Conservation (phyloP, 164 flowering plant species). For the Platanus orientalis region DNA sequence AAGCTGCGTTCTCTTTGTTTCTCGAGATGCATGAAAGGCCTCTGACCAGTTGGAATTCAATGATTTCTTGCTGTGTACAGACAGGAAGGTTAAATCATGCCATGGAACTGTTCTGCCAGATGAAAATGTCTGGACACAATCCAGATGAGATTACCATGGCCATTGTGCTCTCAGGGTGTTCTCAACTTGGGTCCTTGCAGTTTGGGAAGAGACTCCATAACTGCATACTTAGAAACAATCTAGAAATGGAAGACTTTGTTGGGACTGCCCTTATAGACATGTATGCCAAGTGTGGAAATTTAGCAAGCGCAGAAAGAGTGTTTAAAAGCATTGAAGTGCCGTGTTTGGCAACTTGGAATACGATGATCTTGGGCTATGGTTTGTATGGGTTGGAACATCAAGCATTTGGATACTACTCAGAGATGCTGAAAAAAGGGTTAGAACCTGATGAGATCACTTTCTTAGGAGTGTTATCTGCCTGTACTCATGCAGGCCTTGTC, state of each 20-base stretch:
- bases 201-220: conserved; percentile 35
- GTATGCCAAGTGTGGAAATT: conserved; percentile 46
- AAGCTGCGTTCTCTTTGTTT: conserved; percentile 31
- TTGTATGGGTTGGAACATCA: conserved; percentile 28
- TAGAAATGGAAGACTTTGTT: conserved; percentile 35
- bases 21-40: conserved; percentile 26
- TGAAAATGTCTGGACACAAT: conserved; percentile 27
- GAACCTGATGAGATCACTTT: conserved; percentile 41
- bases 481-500: conserved; percentile 39
- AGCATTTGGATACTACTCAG: conserved; percentile 26
- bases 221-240: conserved; percentile 29
- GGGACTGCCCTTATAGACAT: conserved; percentile 43
- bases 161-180: conserved; percentile 34
- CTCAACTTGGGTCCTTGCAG: conserved; percentile 31
- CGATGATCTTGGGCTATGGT: conserved; percentile 37
- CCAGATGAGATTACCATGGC: conserved; percentile 37
- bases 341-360: conserved; percentile 41
- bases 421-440: conserved; percentile 28
- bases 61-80: conserved; percentile 38
- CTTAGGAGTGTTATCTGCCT: conserved; percentile 43
- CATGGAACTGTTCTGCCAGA: conserved; percentile 30
- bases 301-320: conserved; percentile 33
- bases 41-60: conserved; percentile 40
- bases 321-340: conserved; percentile 27
- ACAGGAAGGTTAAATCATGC: conserved; percentile 30